Base-by-base conservation (phyloP, 2,329 filamentous ascomycete genomes). In the Zasmidium cellare region DNA sequence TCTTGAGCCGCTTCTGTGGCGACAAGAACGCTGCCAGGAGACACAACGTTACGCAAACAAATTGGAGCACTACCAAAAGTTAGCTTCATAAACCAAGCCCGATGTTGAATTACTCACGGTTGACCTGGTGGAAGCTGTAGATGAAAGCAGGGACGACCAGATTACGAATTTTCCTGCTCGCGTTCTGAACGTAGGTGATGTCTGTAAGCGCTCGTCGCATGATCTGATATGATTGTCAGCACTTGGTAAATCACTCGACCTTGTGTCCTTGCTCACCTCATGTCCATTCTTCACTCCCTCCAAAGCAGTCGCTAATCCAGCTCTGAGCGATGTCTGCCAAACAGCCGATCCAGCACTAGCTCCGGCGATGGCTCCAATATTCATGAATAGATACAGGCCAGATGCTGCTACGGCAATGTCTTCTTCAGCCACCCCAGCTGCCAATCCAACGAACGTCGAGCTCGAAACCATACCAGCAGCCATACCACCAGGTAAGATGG, bases 341-440 rank as follows among this genome's bases (percentile, higher is more conserved):
- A 76, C 71, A 0, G 75, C 71, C 31, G 75, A 74, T 0, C 71
- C 73, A 3, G 64, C 64, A 7, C 76, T 78, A 0, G 77, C 67
- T 16, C 76, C 77, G 0, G 72, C 69, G 0, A 76, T 74, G 25
- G 74, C 68, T 3, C 78, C 77, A 18, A 81, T 70, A 7, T 75
- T 79, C n/a, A 72, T 62, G 11, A 74, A 68, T 1, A 84, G 65
- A 56, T 80, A 82, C 31, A 82, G 71, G 0, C 78, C 80, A 0
- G 78, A 76, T 0, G 76, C 78, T 0, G 80, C 80, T 57, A 83
- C 77, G 0, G 80, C 82, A 18, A 81, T 75, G 35, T 83, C 76
- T 3, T 70, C 65, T 5, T 75, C 72, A 1, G 76, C 70, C 1
- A 84, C 71, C 14, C 76, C 75, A 2, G 79, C 74, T 0, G 79